Base-by-base conservation (phyloP, 1,284 basidiomycete genomes). In the Rhodotorula sp. region DNA sequence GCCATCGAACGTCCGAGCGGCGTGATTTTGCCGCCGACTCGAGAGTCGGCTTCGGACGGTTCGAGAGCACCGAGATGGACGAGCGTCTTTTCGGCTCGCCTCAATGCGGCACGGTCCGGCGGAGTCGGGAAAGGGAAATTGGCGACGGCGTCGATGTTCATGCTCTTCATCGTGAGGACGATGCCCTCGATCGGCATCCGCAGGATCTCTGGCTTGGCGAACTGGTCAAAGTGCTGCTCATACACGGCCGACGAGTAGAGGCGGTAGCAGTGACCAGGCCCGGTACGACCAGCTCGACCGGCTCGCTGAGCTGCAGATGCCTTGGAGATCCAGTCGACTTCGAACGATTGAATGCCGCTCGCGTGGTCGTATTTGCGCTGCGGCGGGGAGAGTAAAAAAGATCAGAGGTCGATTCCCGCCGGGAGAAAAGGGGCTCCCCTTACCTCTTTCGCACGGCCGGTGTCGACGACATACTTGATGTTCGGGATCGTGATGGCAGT, bases 91-190 rank as follows among this genome's bases (percentile, higher is more conserved):
- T 99, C 95, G 1, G 97, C 94, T 78, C 90, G 89, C 66, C 84
- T 85, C 43, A 99, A 83, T 16, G 88, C 86, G 6, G 81, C 78
- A n/a, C 90, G 87, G 80, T 98, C 92, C 0, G 97, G 97, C 15
- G 95, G 90, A 0, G 97, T 98, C 0, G 97, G 97, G 83, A 99
- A 99, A 16, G 97, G 97, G 81, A 99, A 99, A 82, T 98, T 97
- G 77, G 92, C 86, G 31, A 99, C 93, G 0, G 92, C 86, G 79
- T 98, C 95, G 71, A 99, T 95, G 79, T 97, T 93, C 95, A 99
- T 98, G 80, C 89, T 90, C 85, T 99, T 99, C 97, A 99, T 99
- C 82, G 97, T 93, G 49, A 99, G 85, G 18, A 99, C 93, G 34
- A 99, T 88, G 0, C 95, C 95, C 78, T 99, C 97, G 77, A 99